Evolutionary conservation across 805 yeast species (phyloP), one percentile per base, ranked within the genome.

Genomic region (Tetrapisispora nanseiensis): DNA sequence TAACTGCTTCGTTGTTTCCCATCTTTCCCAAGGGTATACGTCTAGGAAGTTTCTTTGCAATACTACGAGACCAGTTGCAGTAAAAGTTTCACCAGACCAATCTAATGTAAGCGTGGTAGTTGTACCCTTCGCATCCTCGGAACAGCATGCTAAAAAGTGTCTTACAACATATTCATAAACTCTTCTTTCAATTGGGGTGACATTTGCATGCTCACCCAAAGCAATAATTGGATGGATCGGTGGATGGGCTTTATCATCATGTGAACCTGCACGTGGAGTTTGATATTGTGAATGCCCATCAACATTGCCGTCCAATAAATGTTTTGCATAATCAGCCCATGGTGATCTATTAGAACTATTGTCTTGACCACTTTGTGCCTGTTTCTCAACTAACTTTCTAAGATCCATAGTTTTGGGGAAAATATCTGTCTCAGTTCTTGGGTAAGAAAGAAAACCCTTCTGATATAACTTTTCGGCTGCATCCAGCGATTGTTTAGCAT

Each of bases 201-300:
- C 31, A 27, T 52, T 49, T 45, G 63, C 37, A 56, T 54, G 18
- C 42, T 51, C 21, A 48, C 55, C 39, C 53, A 58, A 37, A 62
- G 67, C 24, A 55, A 70, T 49, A 67, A 74, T 44, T 0, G 99
- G 99, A 61, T 92, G 97, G 44, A 92, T 92, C 0, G 99, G 97
- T 4, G 98, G 97, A 72, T 92, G 99, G 20, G 98, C 97, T 56
- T 86, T 80, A 65, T 92, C 99, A 56, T 87, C 84, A 56, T 85
- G 80, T 11, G 68, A 71, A 4, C 99, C 99, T 31, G 70, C 70
- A 39, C 97, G 66, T 0, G 99, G 98, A 4, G 55, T 54, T n/a
- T 69, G 54, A 53, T 73, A 83, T 31, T 70, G 71, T 27, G 38
- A 35, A 23, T 23, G 30, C 7, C 22, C 30, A 24, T 24, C 30